A percentile compares a stretch with the other conserved stretches of the same genome.
Conservation (phyloP, 1,284 basidiomycete genomes). For the Ganoderma sinense region DNA sequence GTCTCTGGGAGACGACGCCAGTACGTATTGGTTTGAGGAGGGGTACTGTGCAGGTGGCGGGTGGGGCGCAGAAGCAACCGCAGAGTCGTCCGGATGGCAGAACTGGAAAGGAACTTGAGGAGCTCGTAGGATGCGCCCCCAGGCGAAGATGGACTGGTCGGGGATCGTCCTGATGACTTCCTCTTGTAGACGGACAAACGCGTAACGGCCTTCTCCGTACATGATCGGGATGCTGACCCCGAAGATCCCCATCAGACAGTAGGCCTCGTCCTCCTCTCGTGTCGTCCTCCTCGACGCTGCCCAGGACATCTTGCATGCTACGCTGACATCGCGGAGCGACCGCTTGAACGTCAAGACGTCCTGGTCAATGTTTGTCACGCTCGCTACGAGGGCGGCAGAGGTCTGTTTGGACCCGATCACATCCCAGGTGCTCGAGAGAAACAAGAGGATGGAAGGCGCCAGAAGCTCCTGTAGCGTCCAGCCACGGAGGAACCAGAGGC, state of each 20-base stretch:
- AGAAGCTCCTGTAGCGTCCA: slow-evolving; percentile 13
- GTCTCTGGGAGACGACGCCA: slow-evolving; percentile 16
- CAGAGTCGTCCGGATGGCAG: background rate
- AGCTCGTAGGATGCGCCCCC: slow-evolving; percentile 2
- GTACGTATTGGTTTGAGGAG: slow-evolving; percentile 1
- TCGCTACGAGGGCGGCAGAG: background rate
- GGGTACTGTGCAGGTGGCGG: background rate
- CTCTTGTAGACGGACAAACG: slow-evolving; percentile 14
- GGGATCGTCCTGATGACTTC: slow-evolving; percentile 13
- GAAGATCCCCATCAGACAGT: slow-evolving; percentile 19
- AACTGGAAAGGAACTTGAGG: background rate
- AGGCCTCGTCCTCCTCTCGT: slow-evolving; percentile 14
- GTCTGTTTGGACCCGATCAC: slow-evolving; percentile 9
- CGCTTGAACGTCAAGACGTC: background rate
- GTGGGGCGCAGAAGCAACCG: background rate
- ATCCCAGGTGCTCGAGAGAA: background rate
- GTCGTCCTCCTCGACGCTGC: slow-evolving; percentile 3
- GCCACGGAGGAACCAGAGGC: slow-evolving; percentile 3
- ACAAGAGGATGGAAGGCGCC: slow-evolving; percentile 8
- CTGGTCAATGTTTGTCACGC: background rate
- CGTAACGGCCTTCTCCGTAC: slow-evolving; percentile 16
- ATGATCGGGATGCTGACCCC: slow-evolving; percentile 7
- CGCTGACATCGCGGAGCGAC: slow-evolving; percentile 3
- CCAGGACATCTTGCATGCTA: slow-evolving; percentile 12
- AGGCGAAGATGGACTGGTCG: slow-evolving; percentile 14